A percentile compares a stretch with the other conserved stretches of the same genome.
Evolutionary conservation across 192 early-diverging fungal species (phyloP).

Genomic region (Backusella luteola): DNA sequence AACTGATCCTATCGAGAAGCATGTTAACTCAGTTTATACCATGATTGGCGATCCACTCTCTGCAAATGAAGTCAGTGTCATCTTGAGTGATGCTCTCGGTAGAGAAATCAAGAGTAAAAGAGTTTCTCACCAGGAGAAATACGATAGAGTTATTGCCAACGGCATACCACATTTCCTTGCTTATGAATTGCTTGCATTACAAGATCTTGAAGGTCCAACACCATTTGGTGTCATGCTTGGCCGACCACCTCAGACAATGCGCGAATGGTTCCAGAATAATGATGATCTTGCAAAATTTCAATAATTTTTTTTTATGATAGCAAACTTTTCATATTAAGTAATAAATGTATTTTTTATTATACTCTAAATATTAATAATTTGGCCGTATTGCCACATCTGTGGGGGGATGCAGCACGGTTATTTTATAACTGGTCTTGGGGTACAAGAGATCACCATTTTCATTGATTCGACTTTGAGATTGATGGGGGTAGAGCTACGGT

Average conservation of each 20-base stretch:
- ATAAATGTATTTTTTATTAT: no score
- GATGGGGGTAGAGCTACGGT: no score
- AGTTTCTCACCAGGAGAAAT: neutral
- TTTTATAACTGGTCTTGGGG: neutral
- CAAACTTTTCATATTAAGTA: neutral
- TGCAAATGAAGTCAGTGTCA: neutral
- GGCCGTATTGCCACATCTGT: no score
- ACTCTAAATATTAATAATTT: no score
- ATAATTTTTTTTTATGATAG: neutral
- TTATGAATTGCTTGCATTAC: neutral
- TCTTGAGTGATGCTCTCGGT: constrained; percentile 8
- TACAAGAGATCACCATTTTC: no score
- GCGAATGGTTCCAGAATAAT: neutral
- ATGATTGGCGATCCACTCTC: neutral
- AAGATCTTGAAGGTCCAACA: neutral
- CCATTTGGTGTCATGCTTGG: neutral
- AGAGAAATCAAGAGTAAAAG: neutral
- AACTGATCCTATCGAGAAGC: constrained; percentile 11
- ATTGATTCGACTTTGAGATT: no score
- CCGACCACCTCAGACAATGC: neutral
- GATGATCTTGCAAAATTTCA: neutral
- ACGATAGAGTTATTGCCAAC: neutral
- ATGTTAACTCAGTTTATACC: constrained; percentile 14
- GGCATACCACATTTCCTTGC: neutral
- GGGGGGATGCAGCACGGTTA: no score